A percentile compares a stretch with the other conserved stretches of the same genome.
These are phyloP conservation scores for Myxozyma neotropica DNA, from an alignment of 805 yeast genomes.

Conservation along the genomic window DNA sequence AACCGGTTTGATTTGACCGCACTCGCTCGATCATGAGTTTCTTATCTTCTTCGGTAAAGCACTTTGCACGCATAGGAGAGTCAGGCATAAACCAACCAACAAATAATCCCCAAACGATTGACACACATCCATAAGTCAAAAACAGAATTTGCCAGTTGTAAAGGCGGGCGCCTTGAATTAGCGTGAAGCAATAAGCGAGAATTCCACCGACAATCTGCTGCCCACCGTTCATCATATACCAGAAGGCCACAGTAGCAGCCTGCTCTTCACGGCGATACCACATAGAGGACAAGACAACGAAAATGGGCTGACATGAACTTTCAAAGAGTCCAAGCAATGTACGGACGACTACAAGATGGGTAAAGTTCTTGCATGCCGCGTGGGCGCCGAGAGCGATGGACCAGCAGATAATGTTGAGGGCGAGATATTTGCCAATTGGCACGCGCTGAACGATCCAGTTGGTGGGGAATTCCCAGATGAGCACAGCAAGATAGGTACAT, in stretches of 20 bases:
- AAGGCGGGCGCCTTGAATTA: conserved; percentile 14
- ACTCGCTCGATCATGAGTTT: conserved; percentile 34
- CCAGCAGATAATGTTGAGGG: conserved; percentile 53
- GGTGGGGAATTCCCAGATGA: conserved; percentile 52
- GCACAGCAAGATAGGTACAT: conserved; percentile 51
- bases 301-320: conserved; percentile 55
- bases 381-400: conserved; percentile 48
- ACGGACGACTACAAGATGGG: conserved; percentile 50
- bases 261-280: conserved; percentile 54
- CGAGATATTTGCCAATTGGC: conserved; percentile 57
- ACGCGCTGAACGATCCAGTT: conserved; percentile 43
- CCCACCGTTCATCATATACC: conserved; percentile 43
- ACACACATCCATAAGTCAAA: conserved; percentile 15
- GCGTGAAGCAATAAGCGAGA: conserved; percentile 21
- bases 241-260: conserved; percentile 53
- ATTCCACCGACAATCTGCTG: conserved; percentile 30
- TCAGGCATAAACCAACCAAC: conserved; percentile 29
- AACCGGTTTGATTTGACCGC: conserved; percentile 43
- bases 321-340: conserved; percentile 53
- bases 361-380: conserved; percentile 49
- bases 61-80: conserved; percentile 31
- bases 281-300: conserved; percentile 62
- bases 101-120: conserved; percentile 21
- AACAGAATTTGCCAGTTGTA: conserved; percentile 22
- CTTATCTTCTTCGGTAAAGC: conserved; percentile 39